Percentiles rank a stretch among this genome's conserved stretches.
Conservation (phyloP, 108 stramenopile species). For the Nitzschia sp. region DNA sequence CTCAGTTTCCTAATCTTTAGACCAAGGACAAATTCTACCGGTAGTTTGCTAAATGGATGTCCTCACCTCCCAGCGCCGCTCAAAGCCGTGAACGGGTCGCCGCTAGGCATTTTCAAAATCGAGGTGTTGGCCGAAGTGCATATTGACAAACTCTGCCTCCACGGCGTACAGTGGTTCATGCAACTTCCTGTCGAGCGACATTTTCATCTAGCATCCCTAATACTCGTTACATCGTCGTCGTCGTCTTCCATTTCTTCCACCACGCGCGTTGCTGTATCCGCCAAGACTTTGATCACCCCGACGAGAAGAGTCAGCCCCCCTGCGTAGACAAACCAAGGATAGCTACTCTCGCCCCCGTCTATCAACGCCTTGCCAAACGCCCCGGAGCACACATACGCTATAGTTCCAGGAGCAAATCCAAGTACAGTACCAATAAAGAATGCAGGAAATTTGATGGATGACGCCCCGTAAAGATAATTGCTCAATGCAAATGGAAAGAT, state of each 20-base stretch:
- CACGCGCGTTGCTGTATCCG: slow-evolving; percentile 64
- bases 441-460: slow-evolving; percentile 65
- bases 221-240: too few relatives aligned
- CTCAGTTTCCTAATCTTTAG: too few relatives aligned
- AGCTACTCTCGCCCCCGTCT: slow-evolving; percentile 34
- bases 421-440: slow-evolving; percentile 77
- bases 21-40: too few relatives aligned
- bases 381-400: slow-evolving; percentile 82
- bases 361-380: slow-evolving; percentile 67
- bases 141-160: too few relatives aligned
- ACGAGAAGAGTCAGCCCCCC: slow-evolving; percentile 54
- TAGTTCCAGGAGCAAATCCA: slow-evolving; percentile 81
- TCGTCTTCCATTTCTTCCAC: slow-evolving; percentile 69
- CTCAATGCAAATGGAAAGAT: slow-evolving; percentile 90
- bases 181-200: too few relatives aligned
- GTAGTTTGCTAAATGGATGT: too few relatives aligned
- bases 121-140: too few relatives aligned
- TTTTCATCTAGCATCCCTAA: too few relatives aligned
- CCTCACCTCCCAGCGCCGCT: too few relatives aligned
- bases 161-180: too few relatives aligned
- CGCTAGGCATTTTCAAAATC: too few relatives aligned
- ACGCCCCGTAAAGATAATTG: slow-evolving; percentile 91
- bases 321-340: slow-evolving; percentile 79
- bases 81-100: too few relatives aligned
- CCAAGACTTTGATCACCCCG: slow-evolving; percentile 57